Conservation (phyloP, 2,329 filamentous ascomycete genomes). For the Pestalotiopsis sp. region DNA sequence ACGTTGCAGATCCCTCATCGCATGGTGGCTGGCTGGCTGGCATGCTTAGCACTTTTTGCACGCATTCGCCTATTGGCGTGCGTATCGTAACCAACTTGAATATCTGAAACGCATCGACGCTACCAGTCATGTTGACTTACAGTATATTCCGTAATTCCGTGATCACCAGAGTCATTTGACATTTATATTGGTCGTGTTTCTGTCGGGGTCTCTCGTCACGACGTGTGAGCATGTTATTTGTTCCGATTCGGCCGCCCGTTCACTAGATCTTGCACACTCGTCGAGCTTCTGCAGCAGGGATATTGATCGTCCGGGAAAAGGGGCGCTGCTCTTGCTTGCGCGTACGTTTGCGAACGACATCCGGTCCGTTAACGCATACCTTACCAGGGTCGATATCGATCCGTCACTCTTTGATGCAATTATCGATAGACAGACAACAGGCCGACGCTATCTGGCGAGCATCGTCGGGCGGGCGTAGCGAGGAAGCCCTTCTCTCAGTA, state of each 20-base stretch:
- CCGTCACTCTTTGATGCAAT: neutral
- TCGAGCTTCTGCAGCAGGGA: neutral
- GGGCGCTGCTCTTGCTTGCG: neutral
- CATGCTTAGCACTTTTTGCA: slow-evolving; percentile 6
- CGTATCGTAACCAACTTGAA: neutral
- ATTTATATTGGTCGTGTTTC: neutral
- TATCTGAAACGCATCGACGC: neutral
- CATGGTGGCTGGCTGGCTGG: neutral
- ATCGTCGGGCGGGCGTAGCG: too few species aligned
- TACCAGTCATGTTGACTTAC: neutral
- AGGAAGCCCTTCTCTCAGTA: neutral
- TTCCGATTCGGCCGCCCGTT: neutral
- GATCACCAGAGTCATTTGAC: neutral
- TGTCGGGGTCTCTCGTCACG: neutral
- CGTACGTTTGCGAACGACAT: neutral
- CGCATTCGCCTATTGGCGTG: slow-evolving; percentile 2
- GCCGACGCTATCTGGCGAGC: neutral
- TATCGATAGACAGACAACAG: neutral
- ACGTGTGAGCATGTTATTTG: neutral
- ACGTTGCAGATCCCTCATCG: neutral
- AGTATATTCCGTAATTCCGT: neutral
- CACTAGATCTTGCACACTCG: neutral
- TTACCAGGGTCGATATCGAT: neutral
- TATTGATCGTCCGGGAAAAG: neutral
- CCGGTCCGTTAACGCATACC: neutral